Conservation (phyloP, 176 grass and related monocot genomes). For the Tuctoria greenei region DNA sequence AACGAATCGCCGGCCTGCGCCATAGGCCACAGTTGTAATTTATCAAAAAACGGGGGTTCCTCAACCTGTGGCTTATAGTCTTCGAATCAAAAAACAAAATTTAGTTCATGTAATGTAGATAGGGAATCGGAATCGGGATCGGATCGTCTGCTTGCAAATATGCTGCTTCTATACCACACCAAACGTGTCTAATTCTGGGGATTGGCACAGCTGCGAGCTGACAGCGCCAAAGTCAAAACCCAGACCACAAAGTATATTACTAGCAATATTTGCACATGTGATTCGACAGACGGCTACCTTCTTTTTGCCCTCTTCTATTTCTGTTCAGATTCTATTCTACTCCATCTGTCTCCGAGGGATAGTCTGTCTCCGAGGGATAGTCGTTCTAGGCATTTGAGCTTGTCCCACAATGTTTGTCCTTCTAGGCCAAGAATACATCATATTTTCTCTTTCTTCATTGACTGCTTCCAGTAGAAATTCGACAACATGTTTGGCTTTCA, state of each 20-base stretch:
- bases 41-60: not conserved
- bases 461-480: too few species aligned
- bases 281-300: not conserved
- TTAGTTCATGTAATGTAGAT: not conserved
- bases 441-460: too few species aligned
- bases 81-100: not conserved
- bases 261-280: not conserved
- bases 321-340: too few species aligned
- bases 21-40: slow-evolving; percentile 12
- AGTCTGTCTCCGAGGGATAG: too few species aligned
- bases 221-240: not conserved
- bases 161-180: slow-evolving; percentile 11
- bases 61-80: not conserved
- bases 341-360: too few species aligned
- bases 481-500: too few species aligned
- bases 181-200: not conserved
- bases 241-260: not conserved
- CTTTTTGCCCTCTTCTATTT: not conserved
- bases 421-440: too few species aligned
- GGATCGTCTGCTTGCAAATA: slow-evolving; percentile 29
- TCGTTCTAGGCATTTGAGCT: too few species aligned
- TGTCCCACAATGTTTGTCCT: too few species aligned
- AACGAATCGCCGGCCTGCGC: not conserved
- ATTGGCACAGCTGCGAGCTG: not conserved
- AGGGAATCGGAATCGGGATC: slow-evolving; percentile 6